A percentile compares a stretch with the other conserved stretches of the same genome.
Evolutionary conservation across 2,329 filamentous ascomycete species (phyloP).

Genomic region (Cladosporium colombiae): DNA sequence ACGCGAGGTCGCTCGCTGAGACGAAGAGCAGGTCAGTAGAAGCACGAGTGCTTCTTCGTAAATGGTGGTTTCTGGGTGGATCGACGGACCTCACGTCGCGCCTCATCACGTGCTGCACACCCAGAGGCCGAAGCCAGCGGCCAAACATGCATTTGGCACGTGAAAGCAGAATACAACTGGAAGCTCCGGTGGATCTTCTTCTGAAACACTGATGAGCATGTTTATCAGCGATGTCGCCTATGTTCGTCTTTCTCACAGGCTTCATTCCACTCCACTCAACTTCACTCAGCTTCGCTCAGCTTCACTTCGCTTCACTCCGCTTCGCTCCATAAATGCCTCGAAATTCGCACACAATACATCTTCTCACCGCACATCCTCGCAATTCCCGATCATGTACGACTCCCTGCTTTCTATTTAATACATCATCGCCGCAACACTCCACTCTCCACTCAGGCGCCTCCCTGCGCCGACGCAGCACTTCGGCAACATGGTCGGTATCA

Average conservation of each 20-base stretch:
- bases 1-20: background rate
- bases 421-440: background rate
- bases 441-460: background rate
- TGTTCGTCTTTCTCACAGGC: background rate
- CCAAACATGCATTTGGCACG: background rate
- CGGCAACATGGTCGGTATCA: background rate
- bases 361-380: background rate
- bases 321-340: too few relatives aligned
- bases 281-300: too few relatives aligned
- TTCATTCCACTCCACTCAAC: background rate
- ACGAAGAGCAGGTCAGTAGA: background rate
- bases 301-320: too few relatives aligned
- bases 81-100: background rate
- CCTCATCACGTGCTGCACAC: background rate
- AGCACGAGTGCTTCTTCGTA: background rate
- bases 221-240: background rate
- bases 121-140: background rate
- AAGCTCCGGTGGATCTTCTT: background rate
- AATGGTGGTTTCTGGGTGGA: background rate
- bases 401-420: background rate
- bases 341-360: background rate
- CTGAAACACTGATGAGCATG: background rate
- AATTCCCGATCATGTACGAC: background rate
- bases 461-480: background rate
- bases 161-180: background rate